Evolutionary conservation across 495 filamentous ascomycete genomes (phyloP).

Genomic region (Aspergillus ostianus): DNA sequence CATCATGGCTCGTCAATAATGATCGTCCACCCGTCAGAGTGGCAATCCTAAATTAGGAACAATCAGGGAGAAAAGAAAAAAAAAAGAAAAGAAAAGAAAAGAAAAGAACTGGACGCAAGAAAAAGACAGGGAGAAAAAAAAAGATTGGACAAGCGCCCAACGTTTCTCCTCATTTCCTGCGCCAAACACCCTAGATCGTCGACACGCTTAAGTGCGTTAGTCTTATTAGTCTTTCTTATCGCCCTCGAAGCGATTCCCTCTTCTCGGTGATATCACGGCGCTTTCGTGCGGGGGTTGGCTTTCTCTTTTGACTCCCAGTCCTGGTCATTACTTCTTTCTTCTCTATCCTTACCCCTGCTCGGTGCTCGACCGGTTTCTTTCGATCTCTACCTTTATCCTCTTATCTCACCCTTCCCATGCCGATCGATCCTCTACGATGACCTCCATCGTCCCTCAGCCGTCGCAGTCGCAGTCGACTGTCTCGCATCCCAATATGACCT

Average conservation of each 20-base stretch:
- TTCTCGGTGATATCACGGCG: conserved; percentile 1
- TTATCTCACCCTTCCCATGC: conserved; percentile 23
- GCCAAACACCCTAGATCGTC: conserved; percentile 2
- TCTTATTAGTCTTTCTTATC: neutral
- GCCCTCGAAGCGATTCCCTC: no score
- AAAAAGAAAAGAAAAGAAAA: neutral
- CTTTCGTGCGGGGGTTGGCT: conserved; percentile 6
- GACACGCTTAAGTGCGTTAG: conserved; percentile 1
- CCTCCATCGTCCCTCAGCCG: conserved; percentile 19
- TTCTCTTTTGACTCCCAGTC: neutral
- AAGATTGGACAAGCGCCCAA: neutral
- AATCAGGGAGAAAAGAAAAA: neutral
- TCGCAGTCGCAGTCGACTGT: conserved; percentile 28
- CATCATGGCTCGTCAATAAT: conserved; percentile 3
- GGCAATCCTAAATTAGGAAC: conserved; percentile 9
- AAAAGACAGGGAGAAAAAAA: neutral
- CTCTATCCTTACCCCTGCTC: neutral
- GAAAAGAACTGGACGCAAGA: no score
- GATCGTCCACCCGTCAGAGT: conserved; percentile 4
- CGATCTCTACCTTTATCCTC: conserved; percentile 22
- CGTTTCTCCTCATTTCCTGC: neutral
- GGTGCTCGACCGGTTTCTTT: conserved; percentile 1
- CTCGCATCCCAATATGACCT: conserved; percentile 30
- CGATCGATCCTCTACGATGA: conserved; percentile 9
- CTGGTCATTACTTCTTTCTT: neutral